Evolutionary conservation across 352 stramenopile genomes (phyloP), one percentile per base, ranked within the genome.

Genomic region (Phytophthora hybrid): DNA sequence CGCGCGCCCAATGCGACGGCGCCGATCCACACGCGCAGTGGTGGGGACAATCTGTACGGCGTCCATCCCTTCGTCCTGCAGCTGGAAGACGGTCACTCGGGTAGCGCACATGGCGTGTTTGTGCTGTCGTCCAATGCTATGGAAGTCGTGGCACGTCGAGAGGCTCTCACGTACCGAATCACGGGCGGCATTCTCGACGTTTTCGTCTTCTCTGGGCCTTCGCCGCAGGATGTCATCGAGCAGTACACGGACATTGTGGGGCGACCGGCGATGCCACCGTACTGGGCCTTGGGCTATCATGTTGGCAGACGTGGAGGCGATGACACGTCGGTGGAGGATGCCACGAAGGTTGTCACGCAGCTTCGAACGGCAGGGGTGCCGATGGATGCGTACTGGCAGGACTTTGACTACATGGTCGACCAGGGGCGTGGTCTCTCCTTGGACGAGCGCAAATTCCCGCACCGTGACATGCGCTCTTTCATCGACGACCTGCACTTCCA

Each of bases 261-360:
- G 8, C 85, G 85, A 19, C 89, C 91, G 6, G 74, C 76, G 39
- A 82, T 98, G 74, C 89, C 90, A 11, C 90, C 92, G 49, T 93
- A 95, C 59, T 98, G 91, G 91, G 83, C 87, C 0, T 76, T 97
- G 13, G 92, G 92, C 0, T 97, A 97, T 61, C 91, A 98, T 34
- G 66, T 93, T 5, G 93, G 88, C 5, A 80, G 73, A 32, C 68
- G 69, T 31, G 81, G 81, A 61, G 71, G 51, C 19, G 57, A 66
- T 23, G 21, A 59, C 13, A 44, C 64, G 0, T 74, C 73, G 14
- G 65, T 68, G 57, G 53, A 73, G 29, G 63, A 84, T 57, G 70
- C 71, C 9, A 63, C 61, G 46, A 65, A 78, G n/a, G 34, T 80
- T 32, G 76, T 70, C 44, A 74, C 60, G 31, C 69, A 64, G 73